These are phyloP conservation scores for Rhytidiadelphus loreus DNA, from an alignment of 225 moss, liverwort and hornwort species.

Conservation along the genomic window DNA sequence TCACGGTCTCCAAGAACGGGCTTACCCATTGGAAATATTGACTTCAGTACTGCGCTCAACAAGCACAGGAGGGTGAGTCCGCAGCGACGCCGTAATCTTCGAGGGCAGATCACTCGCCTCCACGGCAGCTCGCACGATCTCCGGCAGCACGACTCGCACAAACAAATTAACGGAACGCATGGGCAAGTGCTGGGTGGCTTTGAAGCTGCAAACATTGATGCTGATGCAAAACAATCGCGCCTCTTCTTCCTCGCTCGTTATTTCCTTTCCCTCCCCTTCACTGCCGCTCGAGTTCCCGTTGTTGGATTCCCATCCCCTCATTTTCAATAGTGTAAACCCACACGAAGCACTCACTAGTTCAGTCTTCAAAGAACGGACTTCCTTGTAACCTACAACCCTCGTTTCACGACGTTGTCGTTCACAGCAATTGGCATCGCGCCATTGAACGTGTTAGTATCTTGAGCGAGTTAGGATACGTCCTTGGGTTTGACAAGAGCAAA, in stretches of 20 bases:
- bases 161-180: slow-evolving; percentile 10
- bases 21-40: slow-evolving; percentile 9
- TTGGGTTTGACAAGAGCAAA: neutral
- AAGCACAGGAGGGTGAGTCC: slow-evolving; percentile 13
- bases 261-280: neutral
- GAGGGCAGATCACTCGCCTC: slow-evolving; percentile 11
- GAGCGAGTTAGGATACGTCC: neutral
- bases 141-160: slow-evolving; percentile 5
- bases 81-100: slow-evolving; percentile 3
- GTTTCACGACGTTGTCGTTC: neutral
- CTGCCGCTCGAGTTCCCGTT: neutral
- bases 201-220: slow-evolving; percentile 13
- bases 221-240: slow-evolving; percentile 12
- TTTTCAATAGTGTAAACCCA: neutral
- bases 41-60: slow-evolving; percentile 6
- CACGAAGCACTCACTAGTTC: neutral
- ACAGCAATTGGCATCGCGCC: neutral
- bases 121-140: slow-evolving; percentile 12
- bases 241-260: neutral
- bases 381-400: neutral
- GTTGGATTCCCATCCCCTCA: slow-evolving; percentile 3
- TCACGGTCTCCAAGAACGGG: neutral
- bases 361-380: neutral
- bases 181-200: slow-evolving; percentile 6
- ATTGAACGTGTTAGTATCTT: neutral